Conservation (phyloP, 2,329 filamentous ascomycete species). For the Teratosphaeriaceae sp. region DNA sequence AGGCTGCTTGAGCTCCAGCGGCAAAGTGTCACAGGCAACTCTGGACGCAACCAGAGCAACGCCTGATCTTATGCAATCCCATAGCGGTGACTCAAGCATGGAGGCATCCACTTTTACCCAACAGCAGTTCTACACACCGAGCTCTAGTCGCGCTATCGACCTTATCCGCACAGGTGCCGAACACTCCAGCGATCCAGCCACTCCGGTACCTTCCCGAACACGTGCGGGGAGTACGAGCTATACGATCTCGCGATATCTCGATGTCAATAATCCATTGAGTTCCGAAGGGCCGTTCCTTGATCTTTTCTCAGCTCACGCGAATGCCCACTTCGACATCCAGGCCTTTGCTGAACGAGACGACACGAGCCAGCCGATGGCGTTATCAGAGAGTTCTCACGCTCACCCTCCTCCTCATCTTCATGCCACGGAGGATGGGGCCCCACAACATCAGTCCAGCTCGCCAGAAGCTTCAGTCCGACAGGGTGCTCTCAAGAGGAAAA, state of each 20-base stretch:
- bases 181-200: neutral
- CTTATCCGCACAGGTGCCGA: neutral
- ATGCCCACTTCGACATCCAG: neutral
- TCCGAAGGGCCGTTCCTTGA: neutral
- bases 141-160: neutral
- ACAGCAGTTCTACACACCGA: conserved; percentile 1
- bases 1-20: neutral
- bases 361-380: neutral
- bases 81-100: neutral
- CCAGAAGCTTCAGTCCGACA: neutral
- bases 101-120: neutral
- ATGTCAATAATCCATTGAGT: neutral
- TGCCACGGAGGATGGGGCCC: neutral
- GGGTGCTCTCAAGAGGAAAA: neutral
- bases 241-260: neutral
- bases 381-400: neutral
- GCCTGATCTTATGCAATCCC: neutral
- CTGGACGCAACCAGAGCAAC: neutral
- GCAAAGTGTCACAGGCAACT: neutral
- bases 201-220: neutral
- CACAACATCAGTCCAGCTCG: neutral
- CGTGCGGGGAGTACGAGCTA: neutral
- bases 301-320: neutral
- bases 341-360: neutral
- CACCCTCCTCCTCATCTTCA: neutral